Evolutionary conservation across 2,329 filamentous ascomycete genomes (phyloP).

Genomic region (Talaromyces marneffei): DNA sequence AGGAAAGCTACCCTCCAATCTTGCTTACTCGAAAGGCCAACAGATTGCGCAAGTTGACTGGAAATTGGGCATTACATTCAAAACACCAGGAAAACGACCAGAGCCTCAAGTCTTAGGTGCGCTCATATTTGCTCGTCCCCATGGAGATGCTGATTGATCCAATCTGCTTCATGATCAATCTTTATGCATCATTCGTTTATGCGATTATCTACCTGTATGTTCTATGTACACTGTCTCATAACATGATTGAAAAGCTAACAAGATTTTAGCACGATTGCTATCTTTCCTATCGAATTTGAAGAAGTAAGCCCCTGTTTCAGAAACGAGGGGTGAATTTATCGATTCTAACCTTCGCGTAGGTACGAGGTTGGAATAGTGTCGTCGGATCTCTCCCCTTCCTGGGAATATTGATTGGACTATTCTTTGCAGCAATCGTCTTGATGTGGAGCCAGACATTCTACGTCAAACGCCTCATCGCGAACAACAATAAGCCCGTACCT

Average conservation of each 20-base stretch:
- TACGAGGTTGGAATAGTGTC: slow-evolving; percentile 32
- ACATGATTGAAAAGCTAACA: not conserved
- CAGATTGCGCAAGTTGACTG: slow-evolving; percentile 53
- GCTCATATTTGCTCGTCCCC: not conserved
- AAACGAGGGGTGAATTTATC: not conserved
- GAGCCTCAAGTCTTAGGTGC: slow-evolving; percentile 18
- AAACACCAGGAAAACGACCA: slow-evolving; percentile 34
- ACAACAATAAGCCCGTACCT: slow-evolving; percentile 25
- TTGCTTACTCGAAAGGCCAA: slow-evolving; percentile 54
- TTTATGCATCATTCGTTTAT: slow-evolving; percentile 42
- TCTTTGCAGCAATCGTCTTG: slow-evolving; percentile 34
- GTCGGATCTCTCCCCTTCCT: slow-evolving; percentile 38
- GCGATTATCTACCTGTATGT: slow-evolving; percentile 39
- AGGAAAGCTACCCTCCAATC: slow-evolving; percentile 38
- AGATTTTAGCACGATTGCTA: not conserved
- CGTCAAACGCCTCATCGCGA: slow-evolving; percentile 24
- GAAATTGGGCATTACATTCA: slow-evolving; percentile 39
- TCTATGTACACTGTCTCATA: slow-evolving; percentile 34
- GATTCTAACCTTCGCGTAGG: slow-evolving; percentile 17
- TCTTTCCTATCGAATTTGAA: slow-evolving; percentile 1
- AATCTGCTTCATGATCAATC: slow-evolving; percentile 29
- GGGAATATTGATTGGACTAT: slow-evolving; percentile 38
- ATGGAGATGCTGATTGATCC: slow-evolving; percentile 31
- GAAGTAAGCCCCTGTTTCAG: slow-evolving; percentile 29
- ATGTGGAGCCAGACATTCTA: slow-evolving; percentile 36